These are phyloP conservation scores for Pseudopithomyces chartarum DNA, from an alignment of 2,329 filamentous ascomycete genomes.

Conservation along the genomic window DNA sequence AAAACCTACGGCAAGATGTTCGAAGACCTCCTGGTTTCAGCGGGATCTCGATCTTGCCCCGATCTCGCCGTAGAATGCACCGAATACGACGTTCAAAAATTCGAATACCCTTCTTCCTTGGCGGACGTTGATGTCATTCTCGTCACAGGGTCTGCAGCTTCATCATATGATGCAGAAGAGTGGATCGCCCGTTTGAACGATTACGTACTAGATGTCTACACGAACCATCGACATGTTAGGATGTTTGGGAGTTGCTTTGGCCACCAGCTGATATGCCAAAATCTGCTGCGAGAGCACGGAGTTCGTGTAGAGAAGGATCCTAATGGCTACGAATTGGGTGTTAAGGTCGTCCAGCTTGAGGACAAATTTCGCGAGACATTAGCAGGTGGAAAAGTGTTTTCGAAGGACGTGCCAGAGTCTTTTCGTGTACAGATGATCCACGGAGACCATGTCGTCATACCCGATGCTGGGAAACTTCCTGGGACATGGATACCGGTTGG, in stretches of 20 bases:
- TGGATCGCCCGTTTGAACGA: constrained; percentile 30
- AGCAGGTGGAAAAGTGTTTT: not conserved
- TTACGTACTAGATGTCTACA: constrained; percentile 43
- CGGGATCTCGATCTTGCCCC: constrained; percentile 17
- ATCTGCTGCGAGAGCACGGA: constrained; percentile 39
- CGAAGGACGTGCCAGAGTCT: constrained; percentile 8
- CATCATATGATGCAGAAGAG: constrained; percentile 33
- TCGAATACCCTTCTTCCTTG: constrained; percentile 41
- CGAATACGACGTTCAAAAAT: constrained; percentile 43
- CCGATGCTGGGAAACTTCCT: constrained; percentile 19
- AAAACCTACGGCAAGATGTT: constrained; percentile 39
- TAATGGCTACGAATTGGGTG: constrained; percentile 35
- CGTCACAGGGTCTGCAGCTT: constrained; percentile 46
- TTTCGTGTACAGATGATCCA: constrained; percentile 49
- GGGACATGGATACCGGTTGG: constrained; percentile 26
- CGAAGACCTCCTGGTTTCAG: constrained; percentile 26
- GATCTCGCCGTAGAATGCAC: constrained; percentile 28
- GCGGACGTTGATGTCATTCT: constrained; percentile 44
- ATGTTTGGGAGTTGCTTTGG: constrained; percentile 54
- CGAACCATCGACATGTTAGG: constrained; percentile 34
- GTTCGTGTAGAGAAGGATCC: constrained; percentile 32
- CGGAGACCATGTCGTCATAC: constrained; percentile 35
- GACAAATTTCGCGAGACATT: constrained; percentile 17
- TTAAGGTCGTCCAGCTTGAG: constrained; percentile 25
- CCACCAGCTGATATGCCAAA: constrained; percentile 49